A percentile compares a stretch with the other conserved stretches of the same genome.
phyloP scores from a whole-genome alignment of 352 stramenopile genomes.

The Phytophthora podocarpi region DNA sequence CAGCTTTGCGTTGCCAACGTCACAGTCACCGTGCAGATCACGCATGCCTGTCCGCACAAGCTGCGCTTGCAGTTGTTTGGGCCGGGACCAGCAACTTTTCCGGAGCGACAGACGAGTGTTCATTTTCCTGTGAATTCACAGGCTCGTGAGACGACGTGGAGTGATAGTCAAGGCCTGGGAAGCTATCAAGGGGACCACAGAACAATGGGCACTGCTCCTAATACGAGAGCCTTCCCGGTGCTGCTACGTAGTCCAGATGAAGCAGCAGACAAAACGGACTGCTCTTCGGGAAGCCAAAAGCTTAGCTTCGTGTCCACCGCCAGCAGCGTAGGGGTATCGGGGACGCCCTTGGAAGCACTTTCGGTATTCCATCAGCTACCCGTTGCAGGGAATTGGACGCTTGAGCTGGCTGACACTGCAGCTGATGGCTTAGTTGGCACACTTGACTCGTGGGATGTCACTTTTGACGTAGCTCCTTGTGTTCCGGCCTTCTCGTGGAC shows the following conservation, averaged over 20 bases:
- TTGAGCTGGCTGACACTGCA: constrained; percentile 51
- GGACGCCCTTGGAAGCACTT: constrained; percentile 50
- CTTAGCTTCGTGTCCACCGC: constrained; percentile 39
- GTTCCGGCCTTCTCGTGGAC: constrained; percentile 62
- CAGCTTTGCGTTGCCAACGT: constrained; percentile 56
- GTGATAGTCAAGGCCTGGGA: constrained; percentile 32
- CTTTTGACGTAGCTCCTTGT: constrained; percentile 59
- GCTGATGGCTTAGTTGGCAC: constrained; percentile 47
- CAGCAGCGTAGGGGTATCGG: not conserved
- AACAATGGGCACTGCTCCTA: constrained; percentile 38
- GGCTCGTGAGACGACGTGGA: constrained; percentile 51
- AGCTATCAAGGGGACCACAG: constrained; percentile 34
- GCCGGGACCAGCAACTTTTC: constrained; percentile 59
- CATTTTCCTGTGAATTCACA: constrained; percentile 48
- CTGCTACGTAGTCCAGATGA: constrained; percentile 51
- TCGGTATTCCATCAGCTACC: constrained; percentile 62
- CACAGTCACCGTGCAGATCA: constrained; percentile 54
- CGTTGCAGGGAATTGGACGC: constrained; percentile 60
- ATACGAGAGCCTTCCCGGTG: constrained; percentile 52
- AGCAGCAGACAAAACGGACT: constrained; percentile 33
- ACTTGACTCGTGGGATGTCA: constrained; percentile 58
- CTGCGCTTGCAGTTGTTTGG: constrained; percentile 65
- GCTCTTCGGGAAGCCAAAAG: constrained; percentile 35
- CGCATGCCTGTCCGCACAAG: constrained; percentile 57
- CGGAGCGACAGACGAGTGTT: constrained; percentile 48